Base-by-base conservation (phyloP, 2,329 filamentous ascomycete genomes). In the Mycogone perniciosa region DNA sequence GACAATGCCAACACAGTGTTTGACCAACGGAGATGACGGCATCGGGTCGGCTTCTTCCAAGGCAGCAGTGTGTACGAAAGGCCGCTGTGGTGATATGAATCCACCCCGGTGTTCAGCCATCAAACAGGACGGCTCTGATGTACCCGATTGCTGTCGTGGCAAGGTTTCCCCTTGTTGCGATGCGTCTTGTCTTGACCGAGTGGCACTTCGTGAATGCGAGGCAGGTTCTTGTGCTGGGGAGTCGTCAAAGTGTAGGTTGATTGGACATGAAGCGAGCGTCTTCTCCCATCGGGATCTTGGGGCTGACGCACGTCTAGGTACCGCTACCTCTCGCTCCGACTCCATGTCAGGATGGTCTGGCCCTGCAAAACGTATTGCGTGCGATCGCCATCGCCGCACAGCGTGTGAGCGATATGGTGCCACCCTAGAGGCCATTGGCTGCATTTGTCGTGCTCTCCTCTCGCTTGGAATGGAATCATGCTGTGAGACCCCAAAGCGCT, bases 391-490 rank as follows among this genome's bases (percentile, higher is more conserved):
- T 52, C 51, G 53, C 1, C 60, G 57, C 8, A 65, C 64, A 6
- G 60, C 67, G 2, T 67, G 62, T 30, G 60, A 68, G 27, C 65
- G 60, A 11, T 79, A 78, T 48, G 67, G 64, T 1, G 65, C 67
- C 3, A 73, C 58, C 10, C 69, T 80, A 2, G 60, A 71, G 41
- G 71, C 75, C 4, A 61, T 81, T 1, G 76, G 76, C 4, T 80
- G 77, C 59, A 75, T 80, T 54, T 81, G 77, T 52, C 71, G 76
- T 13, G 70, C 74, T 20, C 69, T 81, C 11, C 53, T 80, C 30
- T 71, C 76, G 7, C 65, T 78, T 13, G 76, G 76, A 0, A 67
- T 76, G 50, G 75, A 80, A 54, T 69, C 76, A 0, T 80, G 77
- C 64, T 80, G 77, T 49, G 57, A 61, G 26, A 57, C 60, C 26